These are phyloP conservation scores for Thelonectria blattea DNA, from an alignment of 2,329 filamentous ascomycete genomes.

Conservation along the genomic window DNA sequence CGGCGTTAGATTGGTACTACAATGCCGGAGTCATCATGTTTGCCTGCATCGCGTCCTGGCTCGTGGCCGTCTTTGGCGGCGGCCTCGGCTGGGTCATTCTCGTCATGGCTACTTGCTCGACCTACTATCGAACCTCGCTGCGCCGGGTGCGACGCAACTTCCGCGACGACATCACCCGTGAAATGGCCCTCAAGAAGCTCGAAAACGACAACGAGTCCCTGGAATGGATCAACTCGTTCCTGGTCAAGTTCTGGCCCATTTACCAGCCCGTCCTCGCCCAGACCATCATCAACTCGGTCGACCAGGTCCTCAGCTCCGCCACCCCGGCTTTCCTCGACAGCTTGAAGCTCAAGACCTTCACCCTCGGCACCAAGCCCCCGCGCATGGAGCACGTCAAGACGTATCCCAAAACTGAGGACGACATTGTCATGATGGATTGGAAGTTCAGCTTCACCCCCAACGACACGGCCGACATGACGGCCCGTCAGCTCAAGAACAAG, in stretches of 20 bases:
- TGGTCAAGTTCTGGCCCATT: slow-evolving; percentile 99
- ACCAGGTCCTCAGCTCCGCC: slow-evolving; percentile 91
- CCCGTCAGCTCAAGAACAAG: slow-evolving; percentile 89
- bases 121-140: slow-evolving; percentile 95
- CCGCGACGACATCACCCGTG: slow-evolving; percentile 88
- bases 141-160: slow-evolving; percentile 94
- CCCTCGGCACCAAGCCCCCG: slow-evolving; percentile 92
- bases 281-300: slow-evolving; percentile 90
- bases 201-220: slow-evolving; percentile 92
- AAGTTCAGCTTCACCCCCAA: slow-evolving; percentile 99
- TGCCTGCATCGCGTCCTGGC: slow-evolving; percentile 88
- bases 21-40: slow-evolving; percentile 95
- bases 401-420: slow-evolving; percentile 93
- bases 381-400: slow-evolving; percentile 98
- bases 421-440: slow-evolving; percentile 99
- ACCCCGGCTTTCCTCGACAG: slow-evolving; percentile 94
- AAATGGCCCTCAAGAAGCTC: slow-evolving; percentile 83
- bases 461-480: slow-evolving; percentile 89
- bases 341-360: slow-evolving; percentile 90
- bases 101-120: slow-evolving; percentile 89
- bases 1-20: slow-evolving; percentile 88
- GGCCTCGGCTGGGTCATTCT: slow-evolving; percentile 93
- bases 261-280: slow-evolving; percentile 93
- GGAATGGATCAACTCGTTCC: slow-evolving; percentile 99
- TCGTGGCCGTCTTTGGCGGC: slow-evolving; percentile 86